These are phyloP conservation scores for Beauveria sp. DNA, from an alignment of 2,329 filamentous ascomycete genomes.

Conservation along the genomic window DNA sequence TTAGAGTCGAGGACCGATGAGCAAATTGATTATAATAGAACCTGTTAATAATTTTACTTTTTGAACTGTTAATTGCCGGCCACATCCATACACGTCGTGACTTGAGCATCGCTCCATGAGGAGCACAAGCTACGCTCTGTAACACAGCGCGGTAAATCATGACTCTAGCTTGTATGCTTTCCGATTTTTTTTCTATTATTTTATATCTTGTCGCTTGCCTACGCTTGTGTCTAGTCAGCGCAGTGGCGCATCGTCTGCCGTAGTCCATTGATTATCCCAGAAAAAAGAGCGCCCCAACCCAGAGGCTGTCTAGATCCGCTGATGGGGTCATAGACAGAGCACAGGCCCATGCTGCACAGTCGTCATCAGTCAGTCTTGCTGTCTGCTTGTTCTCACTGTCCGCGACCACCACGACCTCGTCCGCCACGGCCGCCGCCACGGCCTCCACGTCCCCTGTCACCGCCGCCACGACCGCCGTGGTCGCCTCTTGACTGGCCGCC, in stretches of 20 bases:
- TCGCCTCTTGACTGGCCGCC: slow-evolving; percentile 52
- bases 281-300: background rate
- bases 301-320: background rate
- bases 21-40: slow-evolving; percentile 10
- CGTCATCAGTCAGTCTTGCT: background rate
- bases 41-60: slow-evolving; percentile 11
- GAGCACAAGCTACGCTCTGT: background rate
- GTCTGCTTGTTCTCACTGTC: slow-evolving; percentile 14
- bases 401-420: slow-evolving; percentile 32
- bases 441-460: slow-evolving; percentile 44
- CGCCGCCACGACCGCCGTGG: slow-evolving; percentile 48
- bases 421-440: slow-evolving; percentile 32
- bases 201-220: background rate
- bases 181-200: background rate
- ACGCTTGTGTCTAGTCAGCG: background rate
- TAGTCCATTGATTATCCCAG: background rate
- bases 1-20: background rate
- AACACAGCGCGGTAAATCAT: background rate
- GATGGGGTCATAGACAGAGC: background rate
- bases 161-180: background rate
- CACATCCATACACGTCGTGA: background rate
- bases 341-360: background rate
- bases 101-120: background rate
- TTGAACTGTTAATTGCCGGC: background rate
- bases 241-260: background rate